Evolutionary conservation across 2,329 filamentous ascomycete species (phyloP), one percentile per base, ranked within the genome.

Genomic region (Drechslerella coelobrocha): DNA sequence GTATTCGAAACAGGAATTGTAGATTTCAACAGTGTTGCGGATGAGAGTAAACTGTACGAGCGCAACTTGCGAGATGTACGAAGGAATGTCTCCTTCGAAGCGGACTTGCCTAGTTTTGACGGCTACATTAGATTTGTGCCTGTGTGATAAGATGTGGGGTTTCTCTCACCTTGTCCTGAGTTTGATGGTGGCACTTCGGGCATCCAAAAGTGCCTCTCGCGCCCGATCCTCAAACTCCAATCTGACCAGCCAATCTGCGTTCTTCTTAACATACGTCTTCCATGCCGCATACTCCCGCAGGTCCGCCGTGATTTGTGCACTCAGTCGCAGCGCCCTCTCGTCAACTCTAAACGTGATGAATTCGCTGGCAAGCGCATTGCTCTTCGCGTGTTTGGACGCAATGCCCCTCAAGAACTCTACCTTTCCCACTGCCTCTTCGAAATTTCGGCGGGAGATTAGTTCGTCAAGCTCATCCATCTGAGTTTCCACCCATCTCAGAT

Each of bases 391-490:
- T 1, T 88, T 86, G 72, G 89, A 87, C 0, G 90, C 89, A 23
- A 97, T 83, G 47, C 85, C 85, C 75, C 92, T 89, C 39, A 99
- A 83, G 76, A 90, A 91, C 79, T 97, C 94, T 0, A 97, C 89
- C 27, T 88, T 86, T 3, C 84, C 83, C 0, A 97, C 94, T 0
- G 94, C 90, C 19, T 88, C 85, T 75, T 97, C 92, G 74, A 96
- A 94, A 43, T 86, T 85, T 78, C 97, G 93, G 54, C 97, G 83
- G 0, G 94, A 93, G 76, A 99, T 92, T 75, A 96, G 89, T 75
- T 97, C 97, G 77, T 99, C 94, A 4, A 99, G 85, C 77, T 96
- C 91, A 77, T 99, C 94, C 78, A 99, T 90, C 79, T 97, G 91
- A 56, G 88, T 87, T 78, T 99, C 94, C 0, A 99, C 91, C 91